A percentile compares a stretch with the other conserved stretches of the same genome.
phyloP scores from a whole-genome alignment of 163 green algal genomes.

The Scenedesmus sp. region DNA sequence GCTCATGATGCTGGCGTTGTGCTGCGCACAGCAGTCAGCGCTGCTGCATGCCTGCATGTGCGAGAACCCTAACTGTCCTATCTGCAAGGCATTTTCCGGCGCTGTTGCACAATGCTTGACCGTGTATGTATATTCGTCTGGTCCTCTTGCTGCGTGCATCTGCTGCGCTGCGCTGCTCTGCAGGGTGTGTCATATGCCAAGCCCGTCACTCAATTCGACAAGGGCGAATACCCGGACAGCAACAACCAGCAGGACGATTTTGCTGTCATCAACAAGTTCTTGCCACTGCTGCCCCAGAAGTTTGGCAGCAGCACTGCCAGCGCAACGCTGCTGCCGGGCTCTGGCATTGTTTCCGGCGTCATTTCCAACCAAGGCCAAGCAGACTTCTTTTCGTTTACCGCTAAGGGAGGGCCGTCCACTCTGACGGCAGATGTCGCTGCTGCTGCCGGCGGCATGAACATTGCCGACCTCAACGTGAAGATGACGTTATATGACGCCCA shows the following conservation, averaged over 20 bases:
- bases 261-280: neutral
- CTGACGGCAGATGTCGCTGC: neutral
- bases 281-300: neutral
- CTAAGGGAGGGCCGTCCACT: neutral
- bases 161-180: neutral
- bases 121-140: no score
- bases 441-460: neutral
- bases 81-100: no score
- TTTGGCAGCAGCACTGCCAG: neutral
- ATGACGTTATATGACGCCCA: neutral
- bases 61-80: no score
- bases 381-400: neutral
- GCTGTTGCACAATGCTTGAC: no score
- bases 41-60: no score
- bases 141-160: neutral
- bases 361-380: neutral
- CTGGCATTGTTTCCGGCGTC: neutral
- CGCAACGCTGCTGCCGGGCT: neutral
- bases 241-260: neutral
- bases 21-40: no score
- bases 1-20: no score
- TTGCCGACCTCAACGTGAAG: neutral
- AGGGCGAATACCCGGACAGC: neutral
- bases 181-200: neutral
- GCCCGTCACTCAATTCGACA: slow-evolving; percentile 7